These are phyloP conservation scores for Astrocystis sublimbata DNA, from an alignment of 495 filamentous ascomycete species.

Conservation along the genomic window DNA sequence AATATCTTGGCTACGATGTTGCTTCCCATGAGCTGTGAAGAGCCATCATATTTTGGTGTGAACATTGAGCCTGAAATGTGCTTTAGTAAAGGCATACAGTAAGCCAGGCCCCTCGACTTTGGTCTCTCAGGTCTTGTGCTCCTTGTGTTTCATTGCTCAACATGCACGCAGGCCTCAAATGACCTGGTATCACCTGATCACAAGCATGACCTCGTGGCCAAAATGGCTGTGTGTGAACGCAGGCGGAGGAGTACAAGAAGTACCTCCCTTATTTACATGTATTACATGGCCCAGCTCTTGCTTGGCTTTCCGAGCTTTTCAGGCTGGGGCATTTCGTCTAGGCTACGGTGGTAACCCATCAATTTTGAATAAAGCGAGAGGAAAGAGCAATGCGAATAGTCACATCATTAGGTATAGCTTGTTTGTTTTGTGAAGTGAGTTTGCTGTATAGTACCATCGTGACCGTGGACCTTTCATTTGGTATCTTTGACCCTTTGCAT, in stretches of 20 bases:
- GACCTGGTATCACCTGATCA: too few relatives aligned
- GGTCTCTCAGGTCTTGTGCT: neutral
- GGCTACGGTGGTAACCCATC: neutral
- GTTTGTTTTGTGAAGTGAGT: too few relatives aligned
- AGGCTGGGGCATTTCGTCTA: neutral
- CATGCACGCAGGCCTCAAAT: too few relatives aligned
- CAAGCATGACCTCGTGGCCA: too few relatives aligned
- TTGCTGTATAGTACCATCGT: too few relatives aligned
- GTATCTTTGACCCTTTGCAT: too few relatives aligned
- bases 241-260: slow-evolving; percentile 1
- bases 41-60: neutral
- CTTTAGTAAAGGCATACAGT: neutral
- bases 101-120: neutral
- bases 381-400: too few relatives aligned
- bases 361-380: neutral
- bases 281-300: neutral
- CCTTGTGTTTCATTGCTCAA: too few relatives aligned
- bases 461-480: too few relatives aligned
- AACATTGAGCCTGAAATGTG: neutral
- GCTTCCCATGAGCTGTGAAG: neutral
- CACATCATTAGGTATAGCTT: too few relatives aligned
- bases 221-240: neutral
- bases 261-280: neutral
- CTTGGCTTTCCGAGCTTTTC: neutral
- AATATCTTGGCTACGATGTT: neutral